phyloP scores from a whole-genome alignment of 768 basidiomycete species.

The Clitopilus passeckerianus region DNA sequence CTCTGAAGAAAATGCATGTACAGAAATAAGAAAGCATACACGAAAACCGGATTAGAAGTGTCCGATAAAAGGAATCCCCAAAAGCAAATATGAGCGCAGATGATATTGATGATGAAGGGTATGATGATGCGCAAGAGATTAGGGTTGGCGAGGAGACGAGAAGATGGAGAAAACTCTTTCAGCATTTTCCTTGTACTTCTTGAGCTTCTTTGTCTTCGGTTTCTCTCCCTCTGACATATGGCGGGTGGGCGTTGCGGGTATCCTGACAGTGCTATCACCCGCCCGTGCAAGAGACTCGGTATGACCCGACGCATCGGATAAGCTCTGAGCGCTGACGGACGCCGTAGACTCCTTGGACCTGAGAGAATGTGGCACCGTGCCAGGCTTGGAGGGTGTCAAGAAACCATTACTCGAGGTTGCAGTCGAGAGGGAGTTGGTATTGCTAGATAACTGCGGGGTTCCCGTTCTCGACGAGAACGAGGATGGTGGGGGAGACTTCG shows the following conservation, averaged over 20 bases:
- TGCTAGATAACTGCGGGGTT: constrained; percentile 32
- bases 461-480: constrained; percentile 36
- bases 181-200: constrained; percentile 84
- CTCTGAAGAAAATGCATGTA: not conserved
- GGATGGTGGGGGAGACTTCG: constrained; percentile 59
- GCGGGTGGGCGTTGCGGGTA: constrained; percentile 7
- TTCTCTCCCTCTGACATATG: constrained; percentile 46
- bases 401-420: constrained; percentile 41
- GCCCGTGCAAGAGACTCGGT: constrained; percentile 9
- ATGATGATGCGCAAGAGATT: constrained; percentile 5
- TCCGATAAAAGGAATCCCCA: not conserved
- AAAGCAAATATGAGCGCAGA: not conserved
- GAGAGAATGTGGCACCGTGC: constrained; percentile 59
- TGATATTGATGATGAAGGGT: not conserved
- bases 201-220: constrained; percentile 68
- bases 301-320: constrained; percentile 56
- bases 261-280: constrained; percentile 4
- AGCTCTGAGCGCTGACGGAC: constrained; percentile 67
- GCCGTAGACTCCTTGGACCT: constrained; percentile 77
- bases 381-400: constrained; percentile 63
- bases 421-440: constrained; percentile 42
- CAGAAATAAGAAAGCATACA: not conserved
- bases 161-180: constrained; percentile 84
- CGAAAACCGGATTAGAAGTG: not conserved
- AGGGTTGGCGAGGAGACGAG: constrained; percentile 58